These are phyloP conservation scores for Carex sylvatica DNA, from an alignment of 202 grass and related monocot genomes.

Conservation along the genomic window DNA sequence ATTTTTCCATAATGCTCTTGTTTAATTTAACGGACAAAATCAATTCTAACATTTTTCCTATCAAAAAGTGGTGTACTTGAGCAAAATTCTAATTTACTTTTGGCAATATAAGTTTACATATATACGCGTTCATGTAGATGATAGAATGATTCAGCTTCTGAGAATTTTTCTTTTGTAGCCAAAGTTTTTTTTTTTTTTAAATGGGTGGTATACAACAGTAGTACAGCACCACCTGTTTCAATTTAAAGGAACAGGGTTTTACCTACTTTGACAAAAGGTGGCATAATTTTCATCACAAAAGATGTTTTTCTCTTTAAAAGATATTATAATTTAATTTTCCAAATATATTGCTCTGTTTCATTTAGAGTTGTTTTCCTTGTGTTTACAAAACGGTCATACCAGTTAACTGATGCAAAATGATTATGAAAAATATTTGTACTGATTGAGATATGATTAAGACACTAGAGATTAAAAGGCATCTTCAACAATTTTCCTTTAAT, in stretches of 20 bases:
- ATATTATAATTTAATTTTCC: background rate
- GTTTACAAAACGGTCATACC: background rate
- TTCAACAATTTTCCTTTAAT: too few relatives aligned
- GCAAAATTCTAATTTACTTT: background rate
- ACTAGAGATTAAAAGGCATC: too few relatives aligned
- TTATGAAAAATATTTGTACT: too few relatives aligned
- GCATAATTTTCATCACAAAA: background rate
- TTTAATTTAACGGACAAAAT: background rate
- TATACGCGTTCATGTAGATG: background rate
- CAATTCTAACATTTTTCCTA: background rate
- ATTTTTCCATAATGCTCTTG: background rate
- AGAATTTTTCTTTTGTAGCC: background rate
- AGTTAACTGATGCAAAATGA: background rate
- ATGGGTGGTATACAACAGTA: background rate
- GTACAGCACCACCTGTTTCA: background rate
- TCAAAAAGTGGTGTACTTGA: background rate
- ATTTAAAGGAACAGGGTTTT: background rate
- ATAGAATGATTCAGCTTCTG: background rate
- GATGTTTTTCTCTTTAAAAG: background rate
- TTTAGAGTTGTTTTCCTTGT: background rate
- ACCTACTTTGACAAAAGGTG: background rate
- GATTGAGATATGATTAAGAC: too few relatives aligned
- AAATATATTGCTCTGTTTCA: background rate
- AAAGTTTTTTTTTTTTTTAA: background rate
- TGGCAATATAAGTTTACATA: background rate